Percentiles rank a stretch among this genome's conserved stretches.
These are phyloP conservation scores for Ceratocystis smalleyi DNA, from an alignment of 2,329 filamentous ascomycete genomes.

Conservation along the genomic window DNA sequence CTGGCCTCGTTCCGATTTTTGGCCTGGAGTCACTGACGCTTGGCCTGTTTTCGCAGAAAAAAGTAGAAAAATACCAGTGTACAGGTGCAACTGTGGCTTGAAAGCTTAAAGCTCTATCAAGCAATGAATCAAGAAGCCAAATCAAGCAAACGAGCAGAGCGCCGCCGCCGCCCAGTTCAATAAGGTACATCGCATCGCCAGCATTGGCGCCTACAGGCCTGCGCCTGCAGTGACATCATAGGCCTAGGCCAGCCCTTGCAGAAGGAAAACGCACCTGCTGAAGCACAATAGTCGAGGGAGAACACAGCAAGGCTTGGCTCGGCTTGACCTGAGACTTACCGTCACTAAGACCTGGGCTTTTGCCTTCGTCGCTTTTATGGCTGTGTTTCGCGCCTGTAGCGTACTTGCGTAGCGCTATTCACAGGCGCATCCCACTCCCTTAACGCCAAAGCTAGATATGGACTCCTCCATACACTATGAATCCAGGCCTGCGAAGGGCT, in stretches of 20 bases:
- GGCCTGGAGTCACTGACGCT: not conserved
- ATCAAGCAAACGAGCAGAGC: not conserved
- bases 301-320: not conserved
- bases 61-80: not conserved
- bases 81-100: slow-evolving; percentile 7
- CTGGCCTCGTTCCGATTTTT: not conserved
- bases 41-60: not conserved
- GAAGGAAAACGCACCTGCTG: too few relatives aligned
- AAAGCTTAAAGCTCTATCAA: slow-evolving; percentile 5
- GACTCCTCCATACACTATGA: too few relatives aligned
- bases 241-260: too few relatives aligned
- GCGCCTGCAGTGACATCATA: too few relatives aligned
- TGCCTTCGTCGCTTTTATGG: too few relatives aligned
- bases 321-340: not conserved
- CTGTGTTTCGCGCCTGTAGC: too few relatives aligned
- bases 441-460: not conserved
- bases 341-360: not conserved
- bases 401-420: too few relatives aligned
- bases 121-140: not conserved
- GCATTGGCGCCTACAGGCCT: not conserved
- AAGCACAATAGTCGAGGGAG: too few relatives aligned
- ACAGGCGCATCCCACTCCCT: not conserved
- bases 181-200: not conserved
- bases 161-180: not conserved
- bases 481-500: not conserved